Evolutionary conservation across 2,329 filamentous ascomycete genomes (phyloP).

Genomic region (Cryphonectria parasitica): DNA sequence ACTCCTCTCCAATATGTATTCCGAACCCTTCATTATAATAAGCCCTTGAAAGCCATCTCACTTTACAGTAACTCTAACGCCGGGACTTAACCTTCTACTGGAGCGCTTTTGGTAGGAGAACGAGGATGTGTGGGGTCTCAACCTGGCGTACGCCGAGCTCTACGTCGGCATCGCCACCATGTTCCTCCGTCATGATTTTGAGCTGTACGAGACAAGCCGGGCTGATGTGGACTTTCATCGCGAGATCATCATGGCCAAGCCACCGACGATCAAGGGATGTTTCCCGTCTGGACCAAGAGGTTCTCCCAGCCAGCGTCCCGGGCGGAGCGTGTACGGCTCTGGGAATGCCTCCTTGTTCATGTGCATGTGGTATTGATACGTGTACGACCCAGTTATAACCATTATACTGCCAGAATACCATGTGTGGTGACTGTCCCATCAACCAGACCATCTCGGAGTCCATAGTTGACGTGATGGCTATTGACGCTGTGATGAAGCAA

Average conservation of each 20-base stretch:
- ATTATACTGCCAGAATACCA: too few species aligned
- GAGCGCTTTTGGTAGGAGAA: conserved; percentile 5
- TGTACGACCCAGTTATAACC: neutral
- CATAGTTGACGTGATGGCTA: too few species aligned
- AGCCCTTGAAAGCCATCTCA: neutral
- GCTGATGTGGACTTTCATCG: conserved; percentile 7
- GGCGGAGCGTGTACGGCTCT: neutral
- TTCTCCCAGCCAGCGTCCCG: conserved; percentile 7
- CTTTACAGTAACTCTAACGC: neutral
- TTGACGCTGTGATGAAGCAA: too few species aligned
- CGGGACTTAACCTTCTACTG: conserved; percentile 1
- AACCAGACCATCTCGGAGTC: too few species aligned
- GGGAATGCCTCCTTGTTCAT: neutral
- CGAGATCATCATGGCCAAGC: conserved; percentile 6
- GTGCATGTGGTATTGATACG: conserved; percentile 6
- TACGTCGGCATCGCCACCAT: conserved; percentile 15
- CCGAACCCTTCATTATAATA: neutral
- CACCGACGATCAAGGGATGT: conserved; percentile 2
- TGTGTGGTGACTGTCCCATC: too few species aligned
- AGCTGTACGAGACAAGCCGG: neutral
- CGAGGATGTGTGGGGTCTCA: neutral
- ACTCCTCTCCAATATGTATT: neutral
- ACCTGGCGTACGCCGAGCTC: conserved; percentile 9
- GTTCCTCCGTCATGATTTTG: conserved; percentile 6
- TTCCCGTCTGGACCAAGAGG: conserved; percentile 7